These are phyloP conservation scores for Gnetum montanum DNA, from an alignment of 75 land plant species.

Conservation along the genomic window DNA sequence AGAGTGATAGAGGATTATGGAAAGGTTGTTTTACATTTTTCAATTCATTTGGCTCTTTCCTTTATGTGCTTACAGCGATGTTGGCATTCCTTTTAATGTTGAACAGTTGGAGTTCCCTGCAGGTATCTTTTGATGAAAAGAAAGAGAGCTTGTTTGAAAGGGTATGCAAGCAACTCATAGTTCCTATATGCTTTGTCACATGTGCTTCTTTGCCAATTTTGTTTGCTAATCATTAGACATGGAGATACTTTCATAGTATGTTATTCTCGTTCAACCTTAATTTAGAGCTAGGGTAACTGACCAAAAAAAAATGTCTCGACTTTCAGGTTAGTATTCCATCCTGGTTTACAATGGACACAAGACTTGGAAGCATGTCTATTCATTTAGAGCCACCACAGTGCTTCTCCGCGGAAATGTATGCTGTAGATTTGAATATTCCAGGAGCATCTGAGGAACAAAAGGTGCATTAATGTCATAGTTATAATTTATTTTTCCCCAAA, in stretches of 20 bases:
- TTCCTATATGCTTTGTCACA: neutral
- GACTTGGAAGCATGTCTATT: slow-evolving; percentile 80
- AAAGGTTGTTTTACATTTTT: slow-evolving; percentile 38
- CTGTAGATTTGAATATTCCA: slow-evolving; percentile 67
- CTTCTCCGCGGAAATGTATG: slow-evolving; percentile 99
- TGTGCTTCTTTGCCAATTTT: neutral
- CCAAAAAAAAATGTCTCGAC: too few species aligned
- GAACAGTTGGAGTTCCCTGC: too few species aligned
- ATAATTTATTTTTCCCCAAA: too few species aligned
- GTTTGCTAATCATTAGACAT: too few species aligned
- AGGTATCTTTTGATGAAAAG: slow-evolving; percentile 88
- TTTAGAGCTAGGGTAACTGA: too few species aligned
- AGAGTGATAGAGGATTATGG: slow-evolving; percentile 75
- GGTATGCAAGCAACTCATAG: slow-evolving; percentile 45
- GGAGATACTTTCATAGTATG: too few species aligned
- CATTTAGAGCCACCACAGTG: slow-evolving; percentile 97
- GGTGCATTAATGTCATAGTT: slow-evolving; percentile 43
- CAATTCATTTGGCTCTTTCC: too few species aligned
- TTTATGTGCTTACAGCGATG: too few species aligned
- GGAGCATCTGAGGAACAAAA: slow-evolving; percentile 87
- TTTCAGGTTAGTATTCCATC: slow-evolving; percentile 92
- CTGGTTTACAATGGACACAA: slow-evolving; percentile 90
- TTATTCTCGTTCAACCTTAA: too few species aligned
- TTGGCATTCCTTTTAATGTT: neutral
- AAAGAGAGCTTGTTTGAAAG: slow-evolving; percentile 91